Base-by-base conservation (phyloP, 169 alveolate genomes). In the Perkinsus marinus region DNA sequence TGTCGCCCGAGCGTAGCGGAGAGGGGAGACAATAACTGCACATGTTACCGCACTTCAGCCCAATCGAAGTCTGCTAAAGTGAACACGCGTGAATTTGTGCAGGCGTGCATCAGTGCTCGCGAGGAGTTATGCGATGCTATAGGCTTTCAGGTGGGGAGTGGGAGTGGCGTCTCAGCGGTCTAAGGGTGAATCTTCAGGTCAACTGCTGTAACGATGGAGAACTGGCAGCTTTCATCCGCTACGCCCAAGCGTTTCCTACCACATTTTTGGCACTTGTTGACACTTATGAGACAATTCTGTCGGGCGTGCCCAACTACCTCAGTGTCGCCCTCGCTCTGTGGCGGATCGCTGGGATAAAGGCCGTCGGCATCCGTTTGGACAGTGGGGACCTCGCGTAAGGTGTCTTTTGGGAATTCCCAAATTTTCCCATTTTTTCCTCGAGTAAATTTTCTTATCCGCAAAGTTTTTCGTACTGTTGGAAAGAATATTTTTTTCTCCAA, bases 311-410 rank as follows among this genome's bases (percentile, higher is more conserved):
- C 39, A 97, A 97, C 93, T 97, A 96, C 93, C 89, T 97, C 34
- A 93, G 92, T 68, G 98, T 97, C 7, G 96, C 97, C 36, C 91
- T 96, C 41, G 98, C 97, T 26, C 92, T 97, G 34, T 92, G 93
- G 47, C 93, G 94, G 91, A 90, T 93, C n/a, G 97, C 96, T 17
- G 92, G 95, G 92, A 93, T 93, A 17, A 91, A 92, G 39, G 97
- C 98, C 39, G 92, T 91, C 39, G 99, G 99, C 69, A 93, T 97
- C 39, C 94, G 99, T 91, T 93, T 97, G 46, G 99, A 97, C 94
- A 95, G 97, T 22, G 99, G 99, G 7, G 98, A 97, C 92, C 94
- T 97, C 38, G 95, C 97, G 13, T 94, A n/a, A n/a, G n/a, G n/a
- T n/a, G n/a, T n/a, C n/a, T n/a, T n/a, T n/a, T n/a, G n/a, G n/a